Conservation (phyloP, 768 basidiomycete species). For the Hemileccinum rubropunctum region DNA sequence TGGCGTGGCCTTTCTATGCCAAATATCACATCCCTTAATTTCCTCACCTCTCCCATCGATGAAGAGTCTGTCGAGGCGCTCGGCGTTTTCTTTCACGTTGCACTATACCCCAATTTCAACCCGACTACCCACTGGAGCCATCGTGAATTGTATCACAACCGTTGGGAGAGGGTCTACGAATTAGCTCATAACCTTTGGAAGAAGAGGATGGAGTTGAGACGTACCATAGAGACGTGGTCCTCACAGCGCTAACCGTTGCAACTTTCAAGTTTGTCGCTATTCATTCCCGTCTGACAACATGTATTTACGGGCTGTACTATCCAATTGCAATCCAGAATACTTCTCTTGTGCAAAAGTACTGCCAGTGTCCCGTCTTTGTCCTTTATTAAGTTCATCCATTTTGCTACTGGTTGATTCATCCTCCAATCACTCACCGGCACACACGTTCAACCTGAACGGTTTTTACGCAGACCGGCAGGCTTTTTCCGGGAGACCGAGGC, state of each 20-base stretch:
- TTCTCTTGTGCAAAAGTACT: too few species aligned
- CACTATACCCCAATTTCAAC: slow-evolving; percentile 1
- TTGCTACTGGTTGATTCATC: too few species aligned
- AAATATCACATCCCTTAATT: neutral
- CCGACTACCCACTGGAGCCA: slow-evolving; percentile 5
- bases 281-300: too few species aligned
- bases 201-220: slow-evolving; percentile 3
- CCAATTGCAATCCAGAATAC: too few species aligned
- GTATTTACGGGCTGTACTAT: too few species aligned
- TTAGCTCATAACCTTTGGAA: slow-evolving; percentile 2
- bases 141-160: neutral
- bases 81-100: slow-evolving; percentile 10
- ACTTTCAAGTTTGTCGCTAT: too few species aligned
- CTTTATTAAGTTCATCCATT: too few species aligned
- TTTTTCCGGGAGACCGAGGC: too few species aligned
- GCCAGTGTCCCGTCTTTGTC: too few species aligned
- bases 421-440: too few species aligned
- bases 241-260: neutral
- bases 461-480: too few species aligned
- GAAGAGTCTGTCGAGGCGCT: slow-evolving; percentile 8
- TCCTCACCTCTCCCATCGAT: slow-evolving; percentile 5
- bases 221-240: neutral
- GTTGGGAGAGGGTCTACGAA: neutral
- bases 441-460: too few species aligned
- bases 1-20: slow-evolving; percentile 10